Evolutionary conservation across 2,329 filamentous ascomycete species (phyloP), one percentile per base, ranked within the genome.

Genomic region (Penicillium sp.): DNA sequence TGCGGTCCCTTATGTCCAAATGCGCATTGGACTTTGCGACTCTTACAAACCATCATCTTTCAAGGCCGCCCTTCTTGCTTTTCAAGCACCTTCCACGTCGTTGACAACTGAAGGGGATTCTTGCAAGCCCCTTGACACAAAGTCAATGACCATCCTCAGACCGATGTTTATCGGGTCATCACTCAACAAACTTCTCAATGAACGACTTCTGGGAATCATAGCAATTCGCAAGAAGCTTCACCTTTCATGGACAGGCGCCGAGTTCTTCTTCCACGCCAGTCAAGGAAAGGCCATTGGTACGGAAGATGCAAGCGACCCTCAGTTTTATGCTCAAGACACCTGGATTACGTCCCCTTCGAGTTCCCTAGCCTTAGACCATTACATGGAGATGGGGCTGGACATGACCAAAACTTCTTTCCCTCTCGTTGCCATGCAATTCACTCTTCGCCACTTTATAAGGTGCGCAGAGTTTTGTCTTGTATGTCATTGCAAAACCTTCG

Each of bases 381-480:
- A 84, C 23, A 59, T 56, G 2, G 69, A 75, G 26, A 59, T 37
- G 3, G 42, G 57, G 1, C 48, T 51, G 2, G 43, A 45, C 9
- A 44, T 65, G 1, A 64, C 72, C n/a, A 55, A 69, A 12, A 65
- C 78, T 44, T 86, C 83, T 1, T 77, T 87, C 31, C 83, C 83
- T 6, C 72, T 86, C 3, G 70, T 84, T 2, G 79, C 78, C 1
- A 89, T 90, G 81, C 89, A 95, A 61, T 94, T 92, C 62, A 81
- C 86, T 0, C 77, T 96, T 25, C 85, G 87, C 1, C 89, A 92
- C 65, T 85, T 96, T 56, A 82, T 89, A 7, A 86, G 85, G 55
- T 96, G 90, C 69, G 91, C 89, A 0, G 86, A 94, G 51, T 96
- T 93, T 71, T 97, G 92, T 71, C 81, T 96, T 52, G 86, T 92